These are phyloP conservation scores for Starmera quercuum DNA, from an alignment of 805 yeast species.

Conservation along the genomic window DNA sequence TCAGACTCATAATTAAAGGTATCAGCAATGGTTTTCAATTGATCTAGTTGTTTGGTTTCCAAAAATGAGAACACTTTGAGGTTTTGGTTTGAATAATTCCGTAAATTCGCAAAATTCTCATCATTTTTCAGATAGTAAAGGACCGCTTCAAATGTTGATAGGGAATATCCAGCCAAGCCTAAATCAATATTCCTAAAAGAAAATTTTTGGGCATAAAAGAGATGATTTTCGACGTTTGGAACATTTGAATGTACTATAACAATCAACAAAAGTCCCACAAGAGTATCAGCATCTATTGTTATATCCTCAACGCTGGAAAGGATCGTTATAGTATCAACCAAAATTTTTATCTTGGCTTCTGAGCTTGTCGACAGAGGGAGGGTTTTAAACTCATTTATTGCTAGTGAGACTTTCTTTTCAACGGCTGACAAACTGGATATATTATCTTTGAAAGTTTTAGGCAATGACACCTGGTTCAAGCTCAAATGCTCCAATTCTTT, in stretches of 20 bases:
- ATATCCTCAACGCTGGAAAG: conserved; percentile 32
- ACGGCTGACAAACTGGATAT: conserved; percentile 20
- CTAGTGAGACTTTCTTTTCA: conserved; percentile 40
- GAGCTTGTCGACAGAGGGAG: conserved; percentile 39
- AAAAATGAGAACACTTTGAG: conserved; percentile 46
- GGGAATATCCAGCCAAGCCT: conserved; percentile 68
- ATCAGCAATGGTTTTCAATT: conserved; percentile 19
- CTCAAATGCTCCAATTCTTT: conserved; percentile 20
- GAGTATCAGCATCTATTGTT: conserved; percentile 70
- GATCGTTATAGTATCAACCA: conserved; percentile 44
- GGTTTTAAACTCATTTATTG: conserved; percentile 44
- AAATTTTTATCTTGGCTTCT: conserved; percentile 36
- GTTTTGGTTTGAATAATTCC: conserved; percentile 38
- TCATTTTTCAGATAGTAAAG: conserved; percentile 47
- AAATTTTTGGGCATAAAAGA: conserved; percentile 59
- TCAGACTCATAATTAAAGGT: conserved; percentile 15
- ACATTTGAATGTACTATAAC: conserved; percentile 61
- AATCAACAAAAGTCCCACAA: conserved; percentile 64
- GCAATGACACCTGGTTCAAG: conserved; percentile 37
- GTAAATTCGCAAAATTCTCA: conserved; percentile 29
- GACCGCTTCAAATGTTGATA: conserved; percentile 82
- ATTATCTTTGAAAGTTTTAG: conserved; percentile 19
- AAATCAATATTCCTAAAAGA: conserved; percentile 37
- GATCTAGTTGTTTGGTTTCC: conserved; percentile 21
- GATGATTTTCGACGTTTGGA: conserved; percentile 49